A percentile compares a stretch with the other conserved stretches of the same genome.
phyloP scores from a whole-genome alignment of 805 yeast genomes.

The Candida ulmi region DNA sequence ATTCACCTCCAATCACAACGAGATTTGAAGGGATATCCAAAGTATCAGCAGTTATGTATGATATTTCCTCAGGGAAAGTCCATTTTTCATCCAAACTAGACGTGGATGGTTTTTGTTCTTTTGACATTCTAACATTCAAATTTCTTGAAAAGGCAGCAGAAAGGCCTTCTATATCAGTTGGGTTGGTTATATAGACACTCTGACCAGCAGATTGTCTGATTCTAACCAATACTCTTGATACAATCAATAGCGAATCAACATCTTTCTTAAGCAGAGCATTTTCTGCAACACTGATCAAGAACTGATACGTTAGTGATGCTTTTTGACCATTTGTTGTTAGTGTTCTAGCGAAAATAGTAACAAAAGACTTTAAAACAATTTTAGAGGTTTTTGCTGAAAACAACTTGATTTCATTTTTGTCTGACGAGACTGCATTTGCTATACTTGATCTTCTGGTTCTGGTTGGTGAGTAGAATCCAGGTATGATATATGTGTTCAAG shows the following conservation, averaged over 20 bases:
- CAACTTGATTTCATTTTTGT: not conserved
- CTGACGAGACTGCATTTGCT: slow-evolving; percentile 7
- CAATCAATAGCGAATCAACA: slow-evolving; percentile 35
- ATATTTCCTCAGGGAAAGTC: slow-evolving; percentile 55
- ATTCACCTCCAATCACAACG: slow-evolving; percentile 17
- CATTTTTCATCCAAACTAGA: slow-evolving; percentile 33
- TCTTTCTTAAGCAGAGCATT: slow-evolving; percentile 30
- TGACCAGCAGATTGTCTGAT: slow-evolving; percentile 43
- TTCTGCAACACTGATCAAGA: slow-evolving; percentile 27
- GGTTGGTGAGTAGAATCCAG: slow-evolving; percentile 13
- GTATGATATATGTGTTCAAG: slow-evolving; percentile 19
- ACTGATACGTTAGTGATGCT: slow-evolving; percentile 21
- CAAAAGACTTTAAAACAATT: slow-evolving; percentile 18
- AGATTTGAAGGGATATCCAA: slow-evolving; percentile 34
- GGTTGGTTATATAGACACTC: slow-evolving; percentile 43
- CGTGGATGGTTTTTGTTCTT: slow-evolving; percentile 6
- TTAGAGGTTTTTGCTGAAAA: slow-evolving; percentile 13
- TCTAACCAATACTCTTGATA: slow-evolving; percentile 48
- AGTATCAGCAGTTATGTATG: slow-evolving; percentile 40
- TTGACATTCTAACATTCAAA: slow-evolving; percentile 21
- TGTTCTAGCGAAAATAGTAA: slow-evolving; percentile 22
- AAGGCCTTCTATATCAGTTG: slow-evolving; percentile 60
- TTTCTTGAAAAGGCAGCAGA: slow-evolving; percentile 55
- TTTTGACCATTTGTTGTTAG: slow-evolving; percentile 21
- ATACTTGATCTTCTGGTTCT: slow-evolving; percentile 24